These are phyloP conservation scores for Gardenia jasminoides DNA, from an alignment of 257 asterid genomes.

Conservation along the genomic window DNA sequence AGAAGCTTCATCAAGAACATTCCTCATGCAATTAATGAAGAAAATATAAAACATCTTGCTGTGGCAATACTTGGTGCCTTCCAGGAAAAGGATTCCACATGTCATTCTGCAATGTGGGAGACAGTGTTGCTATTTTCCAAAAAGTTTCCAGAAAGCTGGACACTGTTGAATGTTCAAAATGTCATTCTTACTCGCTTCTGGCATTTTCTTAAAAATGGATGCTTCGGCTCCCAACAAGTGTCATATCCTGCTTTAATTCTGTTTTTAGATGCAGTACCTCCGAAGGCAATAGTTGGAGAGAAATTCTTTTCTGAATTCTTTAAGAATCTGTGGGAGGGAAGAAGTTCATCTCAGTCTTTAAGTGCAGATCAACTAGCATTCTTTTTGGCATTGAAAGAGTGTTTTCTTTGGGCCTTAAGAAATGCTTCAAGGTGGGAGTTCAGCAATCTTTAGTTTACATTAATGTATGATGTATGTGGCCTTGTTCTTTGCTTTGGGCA, in stretches of 20 bases:
- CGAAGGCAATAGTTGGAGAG: constrained; percentile 55
- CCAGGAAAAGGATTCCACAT: constrained; percentile 76
- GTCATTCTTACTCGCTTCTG: constrained; percentile 60
- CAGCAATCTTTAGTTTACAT: constrained; percentile 10
- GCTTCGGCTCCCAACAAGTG: constrained; percentile 95
- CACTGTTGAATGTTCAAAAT: constrained; percentile 67
- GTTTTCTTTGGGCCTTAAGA: constrained; percentile 71
- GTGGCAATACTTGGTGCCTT: constrained; percentile 82
- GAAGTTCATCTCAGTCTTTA: constrained; percentile 53
- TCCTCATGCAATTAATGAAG: constrained; percentile 67
- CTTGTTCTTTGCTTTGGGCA: not conserved
- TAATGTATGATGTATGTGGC: not conserved
- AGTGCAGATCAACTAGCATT: constrained; percentile 62
- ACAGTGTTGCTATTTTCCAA: constrained; percentile 55
- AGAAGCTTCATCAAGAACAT: constrained; percentile 75
- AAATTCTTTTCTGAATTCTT: constrained; percentile 77
- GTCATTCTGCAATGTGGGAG: constrained; percentile 97
- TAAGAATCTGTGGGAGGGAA: constrained; percentile 85
- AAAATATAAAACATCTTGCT: constrained; percentile 66
- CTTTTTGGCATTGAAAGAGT: constrained; percentile 68
- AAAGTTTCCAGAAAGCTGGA: constrained; percentile 83
- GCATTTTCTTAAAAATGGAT: constrained; percentile 83
- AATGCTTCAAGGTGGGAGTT: constrained; percentile 72
- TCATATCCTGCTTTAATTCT: constrained; percentile 83
- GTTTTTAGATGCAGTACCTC: constrained; percentile 74